Base-by-base conservation (phyloP, 495 filamentous ascomycete species). In the Sporormia fimetaria region DNA sequence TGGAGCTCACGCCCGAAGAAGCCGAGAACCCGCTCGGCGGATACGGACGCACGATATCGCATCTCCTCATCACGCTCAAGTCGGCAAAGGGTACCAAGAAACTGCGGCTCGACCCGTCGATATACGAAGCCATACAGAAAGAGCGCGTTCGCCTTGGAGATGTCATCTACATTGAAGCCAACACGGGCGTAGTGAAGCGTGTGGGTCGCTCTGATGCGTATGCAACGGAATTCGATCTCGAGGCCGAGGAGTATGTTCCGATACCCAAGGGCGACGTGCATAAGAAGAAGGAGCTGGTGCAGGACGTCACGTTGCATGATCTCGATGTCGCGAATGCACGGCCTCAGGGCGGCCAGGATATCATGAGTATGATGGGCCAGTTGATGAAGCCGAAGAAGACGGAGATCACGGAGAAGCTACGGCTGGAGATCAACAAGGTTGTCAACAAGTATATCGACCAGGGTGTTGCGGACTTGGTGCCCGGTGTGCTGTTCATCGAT, bases 281-380 rank as follows among this genome's bases (percentile, higher is more conserved):
- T 66, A 98, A 96, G 71, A 94, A 95, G 74, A 98, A 98, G 68
- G 90, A 98, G 65, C 88, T 96, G 40, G 90, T 98, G n/a, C 90
- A 98, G 59, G 90, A 96, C 57, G 90, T 98, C 41, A 93, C 87
- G 22, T 70, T 98, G 41, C 90, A 98, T 55, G 90, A 98, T 52
- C 67, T 98, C 33, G 90, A 98, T 58, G 85, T 94, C 49, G 90
- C 90, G 49, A 98, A 98, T 54, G 83, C 90, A 8, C 71, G 88
- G 42, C 92, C 90, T 9, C 70, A 94, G 68, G 88, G 90, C 22
- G 90, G 90, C 40, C 90, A 98, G 66, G 90, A 98, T 60, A 87
- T 98, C 41, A 94, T 98, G 87, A 92, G 83, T 61, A 95, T 98
- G 90, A 94, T 98, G 86, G 88, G 88, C 46, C 88, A 96, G 58